A percentile compares a stretch with the other conserved stretches of the same genome.
Evolutionary conservation across 2,329 filamentous ascomycete genomes (phyloP).

Genomic region (Niveomyces coronatus): DNA sequence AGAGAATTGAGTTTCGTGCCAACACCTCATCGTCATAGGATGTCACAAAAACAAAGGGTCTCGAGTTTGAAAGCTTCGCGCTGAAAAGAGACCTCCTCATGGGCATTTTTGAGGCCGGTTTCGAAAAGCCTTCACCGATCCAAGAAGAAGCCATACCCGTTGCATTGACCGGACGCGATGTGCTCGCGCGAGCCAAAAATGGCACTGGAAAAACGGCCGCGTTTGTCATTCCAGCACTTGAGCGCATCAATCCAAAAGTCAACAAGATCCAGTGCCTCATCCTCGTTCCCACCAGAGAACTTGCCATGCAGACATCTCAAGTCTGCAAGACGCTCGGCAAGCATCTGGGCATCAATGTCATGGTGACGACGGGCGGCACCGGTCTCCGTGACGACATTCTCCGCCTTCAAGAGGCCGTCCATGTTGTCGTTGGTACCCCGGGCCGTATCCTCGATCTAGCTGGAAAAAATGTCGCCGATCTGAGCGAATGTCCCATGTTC

Average conservation of each 20-base stretch:
- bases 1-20: not conserved
- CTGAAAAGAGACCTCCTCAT: conserved; percentile 93
- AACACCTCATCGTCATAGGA: conserved; percentile 47
- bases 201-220: conserved; percentile 97
- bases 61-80: conserved; percentile 96
- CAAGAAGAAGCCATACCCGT: conserved; percentile 99
- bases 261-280: conserved; percentile 95
- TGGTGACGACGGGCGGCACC: conserved; percentile 97
- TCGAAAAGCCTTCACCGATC: conserved; percentile 96
- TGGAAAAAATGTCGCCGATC: conserved; percentile 90
- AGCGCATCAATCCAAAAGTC: conserved; percentile 94
- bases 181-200: conserved; percentile 94
- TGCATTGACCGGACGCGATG: conserved; percentile 86
- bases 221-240: conserved; percentile 89
- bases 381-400: conserved; percentile 94
- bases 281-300: conserved; percentile 89
- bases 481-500: conserved; percentile 93
- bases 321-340: conserved; percentile 98
- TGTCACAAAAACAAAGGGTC: conserved; percentile 94
- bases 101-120: conserved; percentile 98
- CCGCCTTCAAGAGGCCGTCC: conserved; percentile 84
- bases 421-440: conserved; percentile 95
- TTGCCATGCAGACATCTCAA: conserved; percentile 96
- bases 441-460: conserved; percentile 93
- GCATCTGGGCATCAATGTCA: conserved; percentile 93